Evolutionary conservation across 2,329 filamentous ascomycete species (phyloP).

Genomic region (Pseudogymnoascus sp.): DNA sequence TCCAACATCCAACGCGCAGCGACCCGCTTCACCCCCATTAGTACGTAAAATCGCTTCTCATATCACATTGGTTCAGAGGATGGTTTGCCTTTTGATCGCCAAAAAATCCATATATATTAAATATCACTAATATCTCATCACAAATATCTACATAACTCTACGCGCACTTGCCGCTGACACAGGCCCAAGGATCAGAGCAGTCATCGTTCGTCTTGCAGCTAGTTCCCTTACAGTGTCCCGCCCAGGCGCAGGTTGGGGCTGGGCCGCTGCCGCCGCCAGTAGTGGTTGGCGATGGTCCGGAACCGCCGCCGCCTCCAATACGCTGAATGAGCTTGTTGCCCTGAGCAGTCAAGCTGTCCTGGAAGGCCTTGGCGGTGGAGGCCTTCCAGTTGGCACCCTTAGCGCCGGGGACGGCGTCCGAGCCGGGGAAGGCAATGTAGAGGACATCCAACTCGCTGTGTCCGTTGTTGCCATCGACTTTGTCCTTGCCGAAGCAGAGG

Average conservation of each 20-base stretch:
- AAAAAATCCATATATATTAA: not conserved
- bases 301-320: slow-evolving; percentile 21
- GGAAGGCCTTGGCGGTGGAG: slow-evolving; percentile 40
- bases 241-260: slow-evolving; percentile 14
- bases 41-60: not conserved
- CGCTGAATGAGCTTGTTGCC: slow-evolving; percentile 44
- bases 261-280: slow-evolving; percentile 6
- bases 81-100: not conserved
- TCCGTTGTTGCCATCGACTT: slow-evolving; percentile 47
- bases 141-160: not conserved
- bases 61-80: not conserved
- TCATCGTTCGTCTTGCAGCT: slow-evolving; percentile 13
- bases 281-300: slow-evolving; percentile 6
- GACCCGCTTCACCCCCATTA: not conserved
- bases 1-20: not conserved
- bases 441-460: slow-evolving; percentile 51
- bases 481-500: slow-evolving; percentile 43
- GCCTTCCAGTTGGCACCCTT: slow-evolving; percentile 48
- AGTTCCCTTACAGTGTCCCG: slow-evolving; percentile 17
- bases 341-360: slow-evolving; percentile 41
- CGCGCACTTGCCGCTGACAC: slow-evolving; percentile 13
- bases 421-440: slow-evolving; percentile 52
- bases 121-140: not conserved
- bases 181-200: slow-evolving; percentile 15
- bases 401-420: slow-evolving; percentile 47